Percentiles rank a stretch among this genome's conserved stretches.
phyloP scores from a whole-genome alignment of 805 yeast genomes.

The Isabelozyma rhagii region DNA sequence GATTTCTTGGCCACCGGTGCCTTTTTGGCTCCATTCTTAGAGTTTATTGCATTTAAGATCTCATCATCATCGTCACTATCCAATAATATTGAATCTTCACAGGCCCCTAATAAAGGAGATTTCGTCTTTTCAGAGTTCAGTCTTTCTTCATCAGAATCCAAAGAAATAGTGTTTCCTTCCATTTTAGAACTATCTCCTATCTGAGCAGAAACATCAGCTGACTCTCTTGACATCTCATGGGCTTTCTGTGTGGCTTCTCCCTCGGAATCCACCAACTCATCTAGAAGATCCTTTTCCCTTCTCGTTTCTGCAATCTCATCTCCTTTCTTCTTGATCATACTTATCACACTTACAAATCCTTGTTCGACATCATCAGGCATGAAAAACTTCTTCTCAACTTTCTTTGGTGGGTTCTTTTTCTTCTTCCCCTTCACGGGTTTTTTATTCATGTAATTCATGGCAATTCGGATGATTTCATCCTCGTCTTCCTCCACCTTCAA shows the following conservation, averaged over 20 bases:
- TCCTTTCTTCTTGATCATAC: slow-evolving; percentile 35
- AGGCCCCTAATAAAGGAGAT: too few species aligned
- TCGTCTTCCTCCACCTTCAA: slow-evolving; percentile 54
- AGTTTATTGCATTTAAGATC: background rate
- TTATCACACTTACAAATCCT: slow-evolving; percentile 57
- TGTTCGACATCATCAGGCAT: slow-evolving; percentile 73
- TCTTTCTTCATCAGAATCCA: background rate
- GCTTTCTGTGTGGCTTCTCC: slow-evolving; percentile 3
- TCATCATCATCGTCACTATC: background rate
- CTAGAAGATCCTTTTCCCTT: slow-evolving; percentile 9
- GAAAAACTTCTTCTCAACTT: slow-evolving; percentile 46
- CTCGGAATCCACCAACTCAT: slow-evolving; percentile 4
- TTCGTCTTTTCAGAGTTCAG: too few species aligned
- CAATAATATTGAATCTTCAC: too few species aligned
- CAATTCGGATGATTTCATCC: slow-evolving; percentile 65
- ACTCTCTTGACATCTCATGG: background rate
- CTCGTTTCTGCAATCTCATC: slow-evolving; percentile 5
- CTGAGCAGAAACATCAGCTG: too few species aligned
- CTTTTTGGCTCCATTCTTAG: background rate
- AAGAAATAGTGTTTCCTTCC: background rate
- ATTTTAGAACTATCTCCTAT: background rate
- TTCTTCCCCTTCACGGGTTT: slow-evolving; percentile 9
- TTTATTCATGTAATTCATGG: slow-evolving; percentile 56
- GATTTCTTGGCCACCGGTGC: background rate
- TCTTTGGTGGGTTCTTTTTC: slow-evolving; percentile 10